These are phyloP conservation scores for Omphalotus guepiniiformis DNA, from an alignment of 768 basidiomycete species.

Conservation along the genomic window DNA sequence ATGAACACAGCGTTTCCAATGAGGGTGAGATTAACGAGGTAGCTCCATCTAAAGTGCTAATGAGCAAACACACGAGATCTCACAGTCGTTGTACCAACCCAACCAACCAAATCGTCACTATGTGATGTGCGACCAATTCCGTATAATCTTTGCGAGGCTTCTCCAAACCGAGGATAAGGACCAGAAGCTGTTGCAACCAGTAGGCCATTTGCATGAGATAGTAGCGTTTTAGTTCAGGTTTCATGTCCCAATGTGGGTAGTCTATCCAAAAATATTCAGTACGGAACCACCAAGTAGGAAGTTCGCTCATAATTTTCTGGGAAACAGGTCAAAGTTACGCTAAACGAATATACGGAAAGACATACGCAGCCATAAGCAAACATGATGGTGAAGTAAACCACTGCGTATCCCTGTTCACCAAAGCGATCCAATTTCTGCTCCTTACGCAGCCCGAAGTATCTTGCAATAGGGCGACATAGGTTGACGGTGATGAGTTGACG, in stretches of 20 bases:
- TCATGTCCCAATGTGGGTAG: slow-evolving; percentile 90
- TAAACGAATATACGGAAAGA: neutral
- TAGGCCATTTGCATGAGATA: slow-evolving; percentile 93
- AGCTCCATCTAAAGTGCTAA: slow-evolving; percentile 53
- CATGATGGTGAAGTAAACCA: slow-evolving; percentile 53
- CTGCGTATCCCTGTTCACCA: slow-evolving; percentile 69
- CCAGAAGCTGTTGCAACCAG: slow-evolving; percentile 94
- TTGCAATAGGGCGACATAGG: slow-evolving; percentile 4
- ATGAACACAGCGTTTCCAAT: slow-evolving; percentile 92
- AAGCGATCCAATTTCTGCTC: slow-evolving; percentile 55
- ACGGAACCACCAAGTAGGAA: slow-evolving; percentile 84
- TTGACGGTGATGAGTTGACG: slow-evolving; percentile 47
- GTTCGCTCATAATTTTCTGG: slow-evolving; percentile 76
- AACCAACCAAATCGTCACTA: slow-evolving; percentile 93
- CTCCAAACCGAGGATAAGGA: slow-evolving; percentile 81
- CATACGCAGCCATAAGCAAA: slow-evolving; percentile 57
- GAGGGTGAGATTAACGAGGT: slow-evolving; percentile 70
- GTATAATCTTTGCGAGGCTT: slow-evolving; percentile 90
- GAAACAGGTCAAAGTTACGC: neutral
- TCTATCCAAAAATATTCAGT: slow-evolving; percentile 85
- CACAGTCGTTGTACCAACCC: slow-evolving; percentile 29
- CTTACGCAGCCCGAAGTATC: slow-evolving; percentile 45
- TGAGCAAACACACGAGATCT: neutral
- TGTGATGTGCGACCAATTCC: slow-evolving; percentile 86
- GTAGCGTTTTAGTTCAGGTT: slow-evolving; percentile 79